Percentiles rank a stretch among this genome's conserved stretches.
phyloP scores from a whole-genome alignment of 805 yeast species.

The Clavispora fructus region DNA sequence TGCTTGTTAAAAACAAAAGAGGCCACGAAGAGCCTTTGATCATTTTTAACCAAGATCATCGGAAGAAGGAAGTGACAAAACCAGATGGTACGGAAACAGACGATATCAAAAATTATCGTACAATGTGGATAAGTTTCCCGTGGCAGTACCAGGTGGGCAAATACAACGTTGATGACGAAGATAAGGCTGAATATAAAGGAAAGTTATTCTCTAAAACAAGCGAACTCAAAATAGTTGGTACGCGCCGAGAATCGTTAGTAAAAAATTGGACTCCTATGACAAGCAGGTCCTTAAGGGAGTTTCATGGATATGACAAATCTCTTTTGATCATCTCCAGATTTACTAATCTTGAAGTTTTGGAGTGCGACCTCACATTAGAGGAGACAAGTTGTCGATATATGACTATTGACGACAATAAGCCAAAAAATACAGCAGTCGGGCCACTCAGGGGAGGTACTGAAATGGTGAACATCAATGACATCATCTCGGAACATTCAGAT shows the following conservation, averaged over 20 bases:
- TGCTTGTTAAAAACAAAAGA: conserved; percentile 25
- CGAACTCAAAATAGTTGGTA: background rate
- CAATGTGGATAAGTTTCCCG: conserved; percentile 1
- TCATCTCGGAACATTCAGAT: background rate
- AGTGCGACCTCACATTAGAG: conserved; percentile 12
- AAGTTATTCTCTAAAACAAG: background rate
- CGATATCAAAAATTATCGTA: background rate
- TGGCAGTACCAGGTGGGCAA: conserved; percentile 12
- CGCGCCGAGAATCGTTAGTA: background rate
- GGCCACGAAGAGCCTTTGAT: conserved; percentile 44
- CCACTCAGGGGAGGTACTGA: conserved; percentile 20
- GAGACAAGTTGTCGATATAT: conserved; percentile 18
- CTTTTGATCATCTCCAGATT: conserved; percentile 30
- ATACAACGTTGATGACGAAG: background rate
- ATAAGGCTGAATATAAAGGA: background rate
- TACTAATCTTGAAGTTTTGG: conserved; percentile 25
- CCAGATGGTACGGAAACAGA: background rate
- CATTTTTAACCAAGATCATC: conserved; percentile 31
- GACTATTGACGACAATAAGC: background rate
- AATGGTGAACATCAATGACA: conserved; percentile 9
- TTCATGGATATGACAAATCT: conserved; percentile 20
- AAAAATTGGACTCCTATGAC: conserved; percentile 39
- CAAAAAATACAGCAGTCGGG: background rate
- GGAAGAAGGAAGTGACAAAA: background rate
- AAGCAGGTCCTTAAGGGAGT: conserved; percentile 20